phyloP scores from a whole-genome alignment of 2,329 filamentous ascomycete genomes.

The Paecilomyces fulvus region DNA sequence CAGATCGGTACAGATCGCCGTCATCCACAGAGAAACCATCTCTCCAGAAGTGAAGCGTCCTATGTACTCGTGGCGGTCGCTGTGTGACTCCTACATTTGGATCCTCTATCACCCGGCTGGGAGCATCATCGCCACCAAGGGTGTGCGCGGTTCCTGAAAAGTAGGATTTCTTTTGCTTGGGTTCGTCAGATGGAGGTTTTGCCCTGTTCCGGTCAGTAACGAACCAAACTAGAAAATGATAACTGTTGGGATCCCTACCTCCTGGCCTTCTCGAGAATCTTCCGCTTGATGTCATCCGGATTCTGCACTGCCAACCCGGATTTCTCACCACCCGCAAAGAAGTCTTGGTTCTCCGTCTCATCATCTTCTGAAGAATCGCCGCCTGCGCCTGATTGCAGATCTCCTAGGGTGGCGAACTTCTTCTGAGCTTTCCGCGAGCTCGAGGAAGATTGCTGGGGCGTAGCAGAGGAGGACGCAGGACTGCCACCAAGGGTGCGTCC shows the following conservation, averaged over 20 bases:
- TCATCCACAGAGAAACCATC: conserved; percentile 61
- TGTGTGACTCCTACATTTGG: conserved; percentile 36
- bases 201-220: conserved; percentile 15
- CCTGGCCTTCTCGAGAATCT: conserved; percentile 41
- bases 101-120: conserved; percentile 49
- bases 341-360: conserved; percentile 46
- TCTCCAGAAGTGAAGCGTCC: conserved; percentile 56
- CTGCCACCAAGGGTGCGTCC: conserved; percentile 27
- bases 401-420: conserved; percentile 41
- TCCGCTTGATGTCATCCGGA: conserved; percentile 47
- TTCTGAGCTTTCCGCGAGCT: conserved; percentile 26
- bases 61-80: conserved; percentile 44
- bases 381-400: conserved; percentile 31
- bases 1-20: conserved; percentile 53
- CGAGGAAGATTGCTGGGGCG: conserved; percentile 21
- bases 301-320: conserved; percentile 61
- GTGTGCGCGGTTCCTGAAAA: conserved; percentile 56
- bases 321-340: conserved; percentile 60
- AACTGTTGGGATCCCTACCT: conserved; percentile 15
- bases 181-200: conserved; percentile 34
- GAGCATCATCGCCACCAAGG: conserved; percentile 56
- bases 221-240: neutral
- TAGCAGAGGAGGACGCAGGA: conserved; percentile 19
- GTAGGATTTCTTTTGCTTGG: conserved; percentile 32
- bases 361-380: conserved; percentile 42